phyloP scores from a whole-genome alignment of 805 yeast genomes.

The Cyberlindnera misumaiensis region DNA sequence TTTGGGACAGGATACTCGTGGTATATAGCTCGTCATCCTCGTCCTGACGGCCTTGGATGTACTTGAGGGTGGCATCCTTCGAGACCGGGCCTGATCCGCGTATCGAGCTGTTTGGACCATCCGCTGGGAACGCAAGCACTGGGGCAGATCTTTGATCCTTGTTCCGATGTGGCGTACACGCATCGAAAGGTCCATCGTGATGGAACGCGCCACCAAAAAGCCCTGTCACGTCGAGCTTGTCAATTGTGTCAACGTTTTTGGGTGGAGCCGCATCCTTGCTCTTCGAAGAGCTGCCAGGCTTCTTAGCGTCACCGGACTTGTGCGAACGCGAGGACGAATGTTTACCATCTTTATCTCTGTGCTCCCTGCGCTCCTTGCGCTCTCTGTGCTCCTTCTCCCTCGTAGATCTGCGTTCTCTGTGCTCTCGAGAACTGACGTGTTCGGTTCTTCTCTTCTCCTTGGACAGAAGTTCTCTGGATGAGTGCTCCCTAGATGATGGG shows the following conservation, averaged over 20 bases:
- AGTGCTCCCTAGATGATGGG: not conserved
- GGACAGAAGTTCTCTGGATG: not conserved
- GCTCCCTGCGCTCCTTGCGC: conserved; percentile 6
- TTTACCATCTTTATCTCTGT: conserved; percentile 9
- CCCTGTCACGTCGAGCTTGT: conserved; percentile 92
- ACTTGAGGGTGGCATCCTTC: conserved; percentile 58
- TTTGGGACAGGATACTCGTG: conserved; percentile 10
- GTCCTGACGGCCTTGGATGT: conserved; percentile 69
- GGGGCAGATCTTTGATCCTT: conserved; percentile 75
- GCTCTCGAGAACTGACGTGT: conserved; percentile 9
- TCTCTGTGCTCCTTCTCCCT: conserved; percentile 1
- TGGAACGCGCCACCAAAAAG: conserved; percentile 92
- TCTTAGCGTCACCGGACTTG: conserved; percentile 4
- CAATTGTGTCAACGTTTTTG: conserved; percentile 86
- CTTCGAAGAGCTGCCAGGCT: conserved; percentile 20
- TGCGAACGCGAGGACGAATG: conserved; percentile 5
- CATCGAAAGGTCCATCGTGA: conserved; percentile 99
- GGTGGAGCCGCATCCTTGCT: conserved; percentile 44
- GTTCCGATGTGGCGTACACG: conserved; percentile 95
- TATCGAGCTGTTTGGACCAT: conserved; percentile 88
- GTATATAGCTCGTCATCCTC: conserved; percentile 33
- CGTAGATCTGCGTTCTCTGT: conserved; percentile 8
- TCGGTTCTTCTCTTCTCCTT: no score
- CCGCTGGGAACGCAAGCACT: conserved; percentile 89
- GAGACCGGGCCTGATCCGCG: conserved; percentile 57